Conservation (phyloP, 768 basidiomycete species). For the Suillus brevipes region DNA sequence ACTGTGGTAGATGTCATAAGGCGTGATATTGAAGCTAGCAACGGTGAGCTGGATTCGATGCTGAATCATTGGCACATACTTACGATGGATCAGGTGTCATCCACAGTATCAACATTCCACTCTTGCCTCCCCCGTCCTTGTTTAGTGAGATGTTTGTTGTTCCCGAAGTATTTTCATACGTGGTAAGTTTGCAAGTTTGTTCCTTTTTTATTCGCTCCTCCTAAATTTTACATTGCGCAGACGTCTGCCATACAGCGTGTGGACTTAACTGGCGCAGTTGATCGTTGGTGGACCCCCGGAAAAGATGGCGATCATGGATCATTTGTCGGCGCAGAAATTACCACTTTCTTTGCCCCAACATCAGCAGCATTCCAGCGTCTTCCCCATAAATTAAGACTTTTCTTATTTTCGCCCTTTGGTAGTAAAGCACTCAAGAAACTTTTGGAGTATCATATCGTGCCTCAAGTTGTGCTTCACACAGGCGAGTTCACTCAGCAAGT, state of each 20-base stretch:
- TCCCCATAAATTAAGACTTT: conserved; percentile 50
- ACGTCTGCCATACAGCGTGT: conserved; percentile 59
- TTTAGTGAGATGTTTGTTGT: conserved; percentile 49
- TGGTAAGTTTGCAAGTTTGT: conserved; percentile 35
- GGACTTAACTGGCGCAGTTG: conserved; percentile 43
- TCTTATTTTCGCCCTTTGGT: conserved; percentile 64
- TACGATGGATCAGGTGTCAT: conserved; percentile 39
- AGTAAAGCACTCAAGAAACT: conserved; percentile 50
- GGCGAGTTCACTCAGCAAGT: conserved; percentile 34
- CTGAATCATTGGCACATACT: neutral
- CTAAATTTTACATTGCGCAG: conserved; percentile 26
- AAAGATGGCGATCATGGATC: conserved; percentile 37
- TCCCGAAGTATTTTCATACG: conserved; percentile 45
- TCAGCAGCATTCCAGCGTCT: conserved; percentile 50
- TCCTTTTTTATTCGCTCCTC: neutral
- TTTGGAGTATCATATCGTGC: conserved; percentile 58
- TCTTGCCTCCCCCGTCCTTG: conserved; percentile 53
- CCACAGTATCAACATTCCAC: conserved; percentile 54
- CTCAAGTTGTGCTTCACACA: conserved; percentile 48
- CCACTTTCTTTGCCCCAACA: conserved; percentile 55
- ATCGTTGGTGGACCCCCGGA: conserved; percentile 45
- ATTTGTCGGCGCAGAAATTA: conserved; percentile 46
- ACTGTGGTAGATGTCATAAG: conserved; percentile 44
- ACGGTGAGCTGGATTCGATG: conserved; percentile 41
- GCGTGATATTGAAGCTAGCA: conserved; percentile 45